Conservation (phyloP, 2,329 filamentous ascomycete species). For the Clarireedia paspali region DNA sequence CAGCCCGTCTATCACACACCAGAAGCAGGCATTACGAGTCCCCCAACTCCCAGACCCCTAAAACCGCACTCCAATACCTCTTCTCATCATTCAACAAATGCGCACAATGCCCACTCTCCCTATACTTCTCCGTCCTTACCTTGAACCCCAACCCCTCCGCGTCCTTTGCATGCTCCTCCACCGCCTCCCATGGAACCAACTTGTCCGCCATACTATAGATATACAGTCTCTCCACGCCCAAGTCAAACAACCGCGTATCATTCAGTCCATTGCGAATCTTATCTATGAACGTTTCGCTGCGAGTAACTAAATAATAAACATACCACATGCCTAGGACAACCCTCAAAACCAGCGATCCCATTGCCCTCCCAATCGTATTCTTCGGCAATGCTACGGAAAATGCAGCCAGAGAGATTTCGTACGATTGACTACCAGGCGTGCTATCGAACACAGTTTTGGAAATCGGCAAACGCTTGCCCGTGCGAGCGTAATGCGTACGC, state of each 20-base stretch:
- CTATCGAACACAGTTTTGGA: background rate
- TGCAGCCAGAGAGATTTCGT: background rate
- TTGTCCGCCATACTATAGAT: slow-evolving; percentile 6
- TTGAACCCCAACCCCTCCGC: background rate
- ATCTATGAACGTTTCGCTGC: background rate
- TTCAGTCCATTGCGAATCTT: background rate
- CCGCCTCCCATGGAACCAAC: slow-evolving; percentile 19
- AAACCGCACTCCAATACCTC: background rate
- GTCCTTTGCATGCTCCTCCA: slow-evolving; percentile 17
- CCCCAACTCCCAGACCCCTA: background rate
- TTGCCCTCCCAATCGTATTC: background rate
- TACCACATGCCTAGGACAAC: background rate
- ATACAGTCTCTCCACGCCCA: background rate
- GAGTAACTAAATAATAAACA: background rate
- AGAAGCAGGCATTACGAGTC: too few relatives aligned
- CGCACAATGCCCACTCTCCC: background rate
- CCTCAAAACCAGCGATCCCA: background rate
- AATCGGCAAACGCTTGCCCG: background rate
- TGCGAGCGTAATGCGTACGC: background rate
- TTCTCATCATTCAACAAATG: background rate
- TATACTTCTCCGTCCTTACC: background rate
- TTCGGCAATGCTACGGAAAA: background rate
- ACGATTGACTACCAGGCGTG: background rate
- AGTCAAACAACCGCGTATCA: background rate
- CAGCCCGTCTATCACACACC: too few relatives aligned